These are phyloP conservation scores for Oryza nivara DNA, from an alignment of 176 grass and related monocot species.

Conservation along the genomic window DNA sequence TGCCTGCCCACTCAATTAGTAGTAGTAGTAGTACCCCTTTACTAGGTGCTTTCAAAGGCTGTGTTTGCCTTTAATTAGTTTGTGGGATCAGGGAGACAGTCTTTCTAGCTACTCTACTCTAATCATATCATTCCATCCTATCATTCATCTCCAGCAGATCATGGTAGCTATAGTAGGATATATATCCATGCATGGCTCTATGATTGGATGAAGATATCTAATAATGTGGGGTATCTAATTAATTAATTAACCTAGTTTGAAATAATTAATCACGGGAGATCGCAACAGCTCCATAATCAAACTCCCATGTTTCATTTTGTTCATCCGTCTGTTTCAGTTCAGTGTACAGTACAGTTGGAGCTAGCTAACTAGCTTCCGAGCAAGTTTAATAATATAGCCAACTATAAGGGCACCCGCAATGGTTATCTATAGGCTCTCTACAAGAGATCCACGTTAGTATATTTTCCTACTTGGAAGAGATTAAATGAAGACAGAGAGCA, in stretches of 20 bases:
- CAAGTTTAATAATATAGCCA: no score
- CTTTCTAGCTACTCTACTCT: not conserved
- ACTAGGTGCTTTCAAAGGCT: constrained; percentile 7
- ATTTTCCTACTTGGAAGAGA: no score
- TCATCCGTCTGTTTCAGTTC: not conserved
- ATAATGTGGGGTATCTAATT: not conserved
- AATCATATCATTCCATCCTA: constrained; percentile 15
- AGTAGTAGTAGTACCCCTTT: not conserved
- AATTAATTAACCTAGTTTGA: not conserved
- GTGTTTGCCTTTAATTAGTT: constrained; percentile 35
- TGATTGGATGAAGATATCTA: not conserved
- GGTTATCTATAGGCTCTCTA: no score
- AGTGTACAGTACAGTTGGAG: not conserved
- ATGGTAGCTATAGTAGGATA: not conserved
- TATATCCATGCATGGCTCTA: not conserved
- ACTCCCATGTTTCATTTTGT: not conserved
- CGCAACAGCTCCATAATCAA: not conserved
- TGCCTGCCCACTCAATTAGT: constrained; percentile 28
- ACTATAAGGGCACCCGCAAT: no score
- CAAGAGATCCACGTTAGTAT: no score
- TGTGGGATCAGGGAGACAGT: constrained; percentile 9
- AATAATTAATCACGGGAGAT: not conserved
- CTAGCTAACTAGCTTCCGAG: not conserved
- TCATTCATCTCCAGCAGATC: constrained; percentile 17
- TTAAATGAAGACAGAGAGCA: no score